These are phyloP conservation scores for Eucalyptus viminalis DNA, from an alignment of 345 rosid genomes.

Conservation along the genomic window DNA sequence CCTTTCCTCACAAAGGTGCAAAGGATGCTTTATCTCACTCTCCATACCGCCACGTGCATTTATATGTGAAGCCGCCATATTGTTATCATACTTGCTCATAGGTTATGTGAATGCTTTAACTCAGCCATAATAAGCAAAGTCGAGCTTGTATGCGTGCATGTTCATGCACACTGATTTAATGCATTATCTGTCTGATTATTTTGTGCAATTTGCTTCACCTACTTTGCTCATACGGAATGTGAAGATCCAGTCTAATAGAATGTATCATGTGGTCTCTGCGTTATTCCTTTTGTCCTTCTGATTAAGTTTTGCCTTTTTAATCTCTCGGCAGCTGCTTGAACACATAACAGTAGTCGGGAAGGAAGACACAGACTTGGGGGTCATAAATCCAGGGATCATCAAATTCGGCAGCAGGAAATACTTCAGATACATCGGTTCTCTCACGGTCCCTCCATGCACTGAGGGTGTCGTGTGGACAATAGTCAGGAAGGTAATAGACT, in stretches of 20 bases:
- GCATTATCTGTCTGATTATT: not conserved
- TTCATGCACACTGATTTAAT: not conserved
- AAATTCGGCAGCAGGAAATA: slow-evolving; percentile 41
- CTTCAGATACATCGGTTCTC: slow-evolving; percentile 58
- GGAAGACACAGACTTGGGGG: slow-evolving; percentile 8
- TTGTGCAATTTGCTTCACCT: not conserved
- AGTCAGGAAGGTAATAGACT: slow-evolving; percentile 17
- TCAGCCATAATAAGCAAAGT: not conserved
- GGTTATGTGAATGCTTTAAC: not conserved
- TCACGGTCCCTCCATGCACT: slow-evolving; percentile 59
- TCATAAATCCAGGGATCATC: slow-evolving; percentile 35
- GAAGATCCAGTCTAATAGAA: not conserved
- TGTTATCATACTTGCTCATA: not conserved
- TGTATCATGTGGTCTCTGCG: not conserved
- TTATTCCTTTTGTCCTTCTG: not conserved
- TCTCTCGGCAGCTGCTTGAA: slow-evolving; percentile 17
- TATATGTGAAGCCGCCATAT: not conserved
- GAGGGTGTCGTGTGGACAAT: slow-evolving; percentile 79
- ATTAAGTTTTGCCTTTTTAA: not conserved
- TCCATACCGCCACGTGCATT: not conserved
- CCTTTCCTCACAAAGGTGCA: slow-evolving; percentile 42
- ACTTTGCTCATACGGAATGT: not conserved
- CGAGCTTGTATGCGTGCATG: not conserved
- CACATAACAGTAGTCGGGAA: slow-evolving; percentile 13
- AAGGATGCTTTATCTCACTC: too few species aligned